Base-by-base conservation (phyloP, 768 basidiomycete genomes). In the Saitozyma podzolica region DNA sequence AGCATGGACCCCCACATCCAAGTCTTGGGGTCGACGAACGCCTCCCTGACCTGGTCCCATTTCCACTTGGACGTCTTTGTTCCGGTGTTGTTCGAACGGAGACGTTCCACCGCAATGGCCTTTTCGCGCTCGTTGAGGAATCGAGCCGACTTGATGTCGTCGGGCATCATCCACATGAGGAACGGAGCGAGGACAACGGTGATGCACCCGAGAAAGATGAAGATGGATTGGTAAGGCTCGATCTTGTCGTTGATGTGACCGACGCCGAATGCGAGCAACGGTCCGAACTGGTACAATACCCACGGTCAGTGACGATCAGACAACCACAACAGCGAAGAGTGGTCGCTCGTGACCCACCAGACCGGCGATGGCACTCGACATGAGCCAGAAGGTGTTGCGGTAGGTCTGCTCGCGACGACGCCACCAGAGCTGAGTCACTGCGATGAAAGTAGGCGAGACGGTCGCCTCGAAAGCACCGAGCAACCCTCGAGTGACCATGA, bases 361-460 rank as follows among this genome's bases (percentile, higher is more conserved):
- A 48, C 45, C 62, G 10, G 65, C 66, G 42, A 68, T 45, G 43
- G 50, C 49, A 56, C 42, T 61, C 6, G 63, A 52, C 14, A 53
- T 37, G n/a, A 65, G 61, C 61, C 61, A 71, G 17, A 62, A 45
- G 9, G 59, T 54, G 8, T 53, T 68, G 0, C 69, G 63, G 43
- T 59, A 61, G 2, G 61, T 58, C 53, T 71, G 69, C 50, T 71
- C 69, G 13, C 63, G 17, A 19, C 67, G 59, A 43, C 59, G 42
- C 54, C 59, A 68, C 67, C 67, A 68, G 43, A 68, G 43, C 49
- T 61, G 59, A 11, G 82, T 83, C 48, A 84, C 47, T 8, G 50
- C 41, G 48, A 84, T 82, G 68, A 84, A 83, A 54, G 80, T 80
- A 13, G 82, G 83, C 43, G 82, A 81, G 39, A 84, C 81, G 1